phyloP scores from a whole-genome alignment of 495 filamentous ascomycete genomes.

The Aspergillus ellipticus region DNA sequence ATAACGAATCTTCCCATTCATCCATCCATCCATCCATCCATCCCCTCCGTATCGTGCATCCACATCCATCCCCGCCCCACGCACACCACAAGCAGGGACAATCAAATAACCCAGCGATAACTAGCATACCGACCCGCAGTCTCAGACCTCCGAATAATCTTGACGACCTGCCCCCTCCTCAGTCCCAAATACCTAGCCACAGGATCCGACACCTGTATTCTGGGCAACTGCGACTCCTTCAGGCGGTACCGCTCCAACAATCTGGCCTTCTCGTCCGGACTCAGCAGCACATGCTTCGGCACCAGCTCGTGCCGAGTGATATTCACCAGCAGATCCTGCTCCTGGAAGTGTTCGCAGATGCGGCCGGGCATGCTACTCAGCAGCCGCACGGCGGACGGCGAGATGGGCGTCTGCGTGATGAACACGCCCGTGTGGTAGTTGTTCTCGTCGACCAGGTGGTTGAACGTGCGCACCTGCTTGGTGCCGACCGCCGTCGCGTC shows the following conservation, averaged over 20 bases:
- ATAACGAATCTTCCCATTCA: background rate
- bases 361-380: conserved; percentile 75
- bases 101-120: conserved; percentile 62
- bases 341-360: conserved; percentile 88
- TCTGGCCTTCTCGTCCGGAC: conserved; percentile 79
- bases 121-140: conserved; percentile 55
- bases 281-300: conserved; percentile 86
- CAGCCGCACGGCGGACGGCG: conserved; percentile 62
- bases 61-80: background rate
- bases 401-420: conserved; percentile 76
- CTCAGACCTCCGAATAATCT: conserved; percentile 86
- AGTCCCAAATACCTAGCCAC: conserved; percentile 90
- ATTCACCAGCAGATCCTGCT: conserved; percentile 94
- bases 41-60: background rate
- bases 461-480: conserved; percentile 86
- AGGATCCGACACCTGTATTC: conserved; percentile 87
- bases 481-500: conserved; percentile 72
- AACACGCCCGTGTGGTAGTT: conserved; percentile 88
- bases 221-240: conserved; percentile 94
- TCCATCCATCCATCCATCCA: too few species aligned
- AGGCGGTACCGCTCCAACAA: conserved; percentile 84
- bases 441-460: conserved; percentile 68
- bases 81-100: background rate
- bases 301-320: conserved; percentile 98
- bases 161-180: conserved; percentile 92